A percentile compares a stretch with the other conserved stretches of the same genome.
Conservation (phyloP, 371 early-diverging fungal species). For the Syncephalis fuscata region DNA sequence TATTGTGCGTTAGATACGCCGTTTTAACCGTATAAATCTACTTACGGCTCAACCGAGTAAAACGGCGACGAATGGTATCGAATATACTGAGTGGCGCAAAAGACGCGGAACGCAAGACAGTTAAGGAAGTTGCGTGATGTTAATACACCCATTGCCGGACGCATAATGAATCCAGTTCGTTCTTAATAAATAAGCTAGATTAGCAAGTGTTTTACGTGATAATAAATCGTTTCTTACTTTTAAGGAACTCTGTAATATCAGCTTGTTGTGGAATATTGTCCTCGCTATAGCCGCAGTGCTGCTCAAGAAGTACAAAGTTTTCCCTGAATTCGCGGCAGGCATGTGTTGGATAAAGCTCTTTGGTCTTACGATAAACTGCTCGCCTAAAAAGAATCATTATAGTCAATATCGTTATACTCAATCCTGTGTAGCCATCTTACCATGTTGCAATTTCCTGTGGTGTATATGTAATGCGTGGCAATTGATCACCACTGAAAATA, state of each 20-base stretch:
- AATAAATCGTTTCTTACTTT: conserved; percentile 16
- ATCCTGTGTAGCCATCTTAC: conserved; percentile 5
- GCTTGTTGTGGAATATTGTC: conserved; percentile 85
- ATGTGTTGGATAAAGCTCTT: conserved; percentile 60
- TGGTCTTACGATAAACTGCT: conserved; percentile 61
- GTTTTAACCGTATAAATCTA: background rate
- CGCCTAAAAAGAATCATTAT: conserved; percentile 11
- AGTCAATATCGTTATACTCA: background rate
- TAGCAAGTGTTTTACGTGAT: background rate
- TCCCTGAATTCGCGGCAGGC: conserved; percentile 88
- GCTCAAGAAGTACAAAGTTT: conserved; percentile 74
- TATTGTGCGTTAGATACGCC: background rate
- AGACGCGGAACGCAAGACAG: conserved; percentile 94
- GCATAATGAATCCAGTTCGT: conserved; percentile 89
- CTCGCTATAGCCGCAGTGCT: conserved; percentile 81
- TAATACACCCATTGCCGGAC: conserved; percentile 91
- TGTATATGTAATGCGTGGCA: conserved; percentile 82
- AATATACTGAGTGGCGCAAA: conserved; percentile 94
- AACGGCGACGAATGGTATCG: conserved; percentile 81
- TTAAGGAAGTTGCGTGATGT: conserved; percentile 90
- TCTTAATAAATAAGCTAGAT: conserved; percentile 18
- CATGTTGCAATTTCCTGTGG: conserved; percentile 70
- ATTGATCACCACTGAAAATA: conserved; percentile 43
- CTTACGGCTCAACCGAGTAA: conserved; percentile 83
- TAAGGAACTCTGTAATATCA: conserved; percentile 79